These are phyloP conservation scores for Entelexis sorbosivorans DNA, from an alignment of 1,139 yeast genomes.

Conservation along the genomic window DNA sequence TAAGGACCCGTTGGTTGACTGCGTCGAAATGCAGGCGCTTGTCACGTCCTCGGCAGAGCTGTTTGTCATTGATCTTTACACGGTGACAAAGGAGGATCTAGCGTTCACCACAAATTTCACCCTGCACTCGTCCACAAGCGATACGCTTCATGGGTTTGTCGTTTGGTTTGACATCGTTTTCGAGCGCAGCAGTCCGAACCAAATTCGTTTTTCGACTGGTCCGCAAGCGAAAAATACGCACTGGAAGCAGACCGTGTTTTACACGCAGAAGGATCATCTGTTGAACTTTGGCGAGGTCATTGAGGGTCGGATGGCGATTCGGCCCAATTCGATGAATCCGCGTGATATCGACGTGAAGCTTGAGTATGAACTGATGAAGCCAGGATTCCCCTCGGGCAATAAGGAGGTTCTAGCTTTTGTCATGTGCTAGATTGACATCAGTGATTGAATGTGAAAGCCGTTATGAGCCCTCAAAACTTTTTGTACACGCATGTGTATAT, in stretches of 20 bases:
- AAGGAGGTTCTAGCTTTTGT: slow-evolving; percentile 10
- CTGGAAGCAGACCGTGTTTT: slow-evolving; percentile 97
- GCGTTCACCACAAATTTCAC: slow-evolving; percentile 60
- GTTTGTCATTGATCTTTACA: slow-evolving; percentile 78
- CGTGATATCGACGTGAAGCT: slow-evolving; percentile 46
- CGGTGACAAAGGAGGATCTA: slow-evolving; percentile 71
- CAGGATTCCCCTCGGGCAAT: slow-evolving; percentile 1
- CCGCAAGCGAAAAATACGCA: slow-evolving; percentile 39
- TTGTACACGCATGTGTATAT: neutral
- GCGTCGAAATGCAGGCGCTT: slow-evolving; percentile 72
- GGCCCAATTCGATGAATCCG: slow-evolving; percentile 69
- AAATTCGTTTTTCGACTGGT: slow-evolving; percentile 37
- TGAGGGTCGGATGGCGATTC: slow-evolving; percentile 58
- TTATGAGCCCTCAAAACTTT: neutral
- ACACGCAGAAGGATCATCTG: slow-evolving; percentile 71
- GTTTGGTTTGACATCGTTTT: slow-evolving; percentile 94
- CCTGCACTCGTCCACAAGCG: slow-evolving; percentile 65
- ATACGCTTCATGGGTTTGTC: slow-evolving; percentile 75
- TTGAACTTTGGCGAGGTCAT: slow-evolving; percentile 67
- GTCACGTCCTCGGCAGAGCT: slow-evolving; percentile 59
- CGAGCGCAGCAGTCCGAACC: slow-evolving; percentile 38
- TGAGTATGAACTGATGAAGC: slow-evolving; percentile 28
- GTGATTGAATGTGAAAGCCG: too few relatives aligned
- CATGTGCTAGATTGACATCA: slow-evolving; percentile 12
- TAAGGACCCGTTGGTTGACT: slow-evolving; percentile 91